Base-by-base conservation (phyloP, 208 protist genomes). In the Acanthamoeba triangularis region DNA sequence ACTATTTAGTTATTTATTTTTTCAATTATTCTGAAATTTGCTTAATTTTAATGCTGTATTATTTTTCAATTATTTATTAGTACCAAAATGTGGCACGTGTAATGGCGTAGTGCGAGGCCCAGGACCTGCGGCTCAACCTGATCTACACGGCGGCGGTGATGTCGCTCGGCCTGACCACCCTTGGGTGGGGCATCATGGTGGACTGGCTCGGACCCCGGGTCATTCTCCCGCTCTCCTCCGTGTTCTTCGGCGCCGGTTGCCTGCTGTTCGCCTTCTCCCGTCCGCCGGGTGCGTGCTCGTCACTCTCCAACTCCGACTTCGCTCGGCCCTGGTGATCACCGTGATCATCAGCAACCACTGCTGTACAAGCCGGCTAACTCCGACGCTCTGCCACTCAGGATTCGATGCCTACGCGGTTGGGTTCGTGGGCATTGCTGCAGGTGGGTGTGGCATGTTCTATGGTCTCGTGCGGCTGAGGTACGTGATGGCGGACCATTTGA, bases 371-470 rank as follows among this genome's bases (percentile, higher is more conserved):
- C 37, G n/a, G 20, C 30, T 72, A 28, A 72, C 30, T 35, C 23
- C 30, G 30, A 72, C 65, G n/a, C n/a, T 72, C 30, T 20, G 10
- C 33, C 65, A 30, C 28, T 3, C 65, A 78, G 69, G 16, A n/a
- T 78, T 78, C 30, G 37, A 78, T n/a, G 37, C n/a, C 16, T 78
- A 78, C 6, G 37, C 37, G 69, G 14, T 44, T 41, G 69, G 33
- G 33, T 78, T 78, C 30, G 69, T 78, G 11, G 69, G 69, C 69
- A 78, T 78, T 41, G 69, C 69, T 18, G n/a, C 30, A 8, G 69
- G 69, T 78, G 69, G 69, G 16, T 78, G 69, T 44, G 69, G 69
- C 30, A 78, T 78, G 30, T 78, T 78, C 69, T 78, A 78, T n/a
- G 69, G 30, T n/a, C 33, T 78, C 69, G 16, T 44, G 30, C n/a